A percentile compares a stretch with the other conserved stretches of the same genome.
These are phyloP conservation scores for Suillus spraguei DNA, from an alignment of 768 basidiomycete species.

Conservation along the genomic window DNA sequence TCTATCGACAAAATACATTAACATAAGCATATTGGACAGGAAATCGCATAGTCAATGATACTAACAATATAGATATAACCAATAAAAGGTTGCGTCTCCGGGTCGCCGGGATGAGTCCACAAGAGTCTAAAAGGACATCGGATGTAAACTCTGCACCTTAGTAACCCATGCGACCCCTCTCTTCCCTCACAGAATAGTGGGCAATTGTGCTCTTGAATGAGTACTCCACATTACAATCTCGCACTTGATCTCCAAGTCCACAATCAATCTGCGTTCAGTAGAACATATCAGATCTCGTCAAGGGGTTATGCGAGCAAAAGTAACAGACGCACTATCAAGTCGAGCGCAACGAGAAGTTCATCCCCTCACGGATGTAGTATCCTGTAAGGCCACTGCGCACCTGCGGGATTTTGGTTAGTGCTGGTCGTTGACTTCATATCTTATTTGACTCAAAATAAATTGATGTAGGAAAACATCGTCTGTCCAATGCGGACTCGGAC, in stretches of 20 bases:
- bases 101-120: neutral
- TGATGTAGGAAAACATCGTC: neutral
- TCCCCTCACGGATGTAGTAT: conserved; percentile 92
- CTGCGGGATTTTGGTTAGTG: conserved; percentile 31
- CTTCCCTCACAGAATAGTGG: neutral
- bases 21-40: neutral
- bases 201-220: conserved; percentile 37
- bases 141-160: neutral
- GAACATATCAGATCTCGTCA: neutral
- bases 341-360: conserved; percentile 89
- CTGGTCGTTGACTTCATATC: conserved; percentile 12
- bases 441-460: neutral
- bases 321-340: conserved; percentile 75
- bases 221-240: conserved; percentile 92
- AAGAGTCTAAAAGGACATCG: neutral
- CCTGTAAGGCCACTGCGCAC: conserved; percentile 94
- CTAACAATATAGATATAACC: neutral
- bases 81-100: neutral
- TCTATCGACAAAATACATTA: neutral
- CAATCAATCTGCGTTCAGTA: conserved; percentile 55
- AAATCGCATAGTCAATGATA: neutral
- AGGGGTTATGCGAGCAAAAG: neutral
- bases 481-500: neutral
- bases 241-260: conserved; percentile 68
- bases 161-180: neutral